These are phyloP conservation scores for Hirschioporus abietinus DNA, from an alignment of 768 basidiomycete genomes.

Conservation along the genomic window DNA sequence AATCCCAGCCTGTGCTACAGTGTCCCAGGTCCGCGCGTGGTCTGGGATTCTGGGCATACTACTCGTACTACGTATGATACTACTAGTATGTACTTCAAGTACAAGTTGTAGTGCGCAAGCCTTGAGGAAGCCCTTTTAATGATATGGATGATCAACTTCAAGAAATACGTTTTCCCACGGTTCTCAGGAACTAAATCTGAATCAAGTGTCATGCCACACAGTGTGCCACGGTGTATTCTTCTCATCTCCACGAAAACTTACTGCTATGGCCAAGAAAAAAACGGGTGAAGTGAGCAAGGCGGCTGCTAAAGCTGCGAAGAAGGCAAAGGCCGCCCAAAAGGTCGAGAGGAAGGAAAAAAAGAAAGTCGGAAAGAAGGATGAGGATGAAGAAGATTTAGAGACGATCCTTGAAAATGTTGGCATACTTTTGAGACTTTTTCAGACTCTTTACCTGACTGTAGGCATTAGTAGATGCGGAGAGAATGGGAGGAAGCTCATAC, in stretches of 20 bases:
- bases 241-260: conserved; percentile 1
- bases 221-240: too few species aligned
- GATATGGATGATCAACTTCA: too few species aligned
- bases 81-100: too few species aligned
- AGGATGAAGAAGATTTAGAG: conserved; percentile 73
- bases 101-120: too few species aligned
- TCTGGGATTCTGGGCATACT: too few species aligned
- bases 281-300: conserved; percentile 28
- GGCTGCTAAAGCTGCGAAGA: conserved; percentile 56
- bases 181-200: too few species aligned
- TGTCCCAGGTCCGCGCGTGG: too few species aligned
- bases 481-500: conserved; percentile 82
- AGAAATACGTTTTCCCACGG: too few species aligned
- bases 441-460: conserved; percentile 5
- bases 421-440: conserved; percentile 11
- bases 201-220: too few species aligned
- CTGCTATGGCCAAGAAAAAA: conserved; percentile 53
- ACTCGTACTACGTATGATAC: too few species aligned
- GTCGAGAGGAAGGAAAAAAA: conserved; percentile 63
- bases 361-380: conserved; percentile 50
- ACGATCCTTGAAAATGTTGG: conserved; percentile 73
- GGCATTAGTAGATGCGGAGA: conserved; percentile 58
- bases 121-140: too few species aligned
- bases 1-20: too few species aligned
- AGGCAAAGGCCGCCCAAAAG: conserved; percentile 62